Evolutionary conservation across 768 basidiomycete species (phyloP).

Genomic region (Russula abietina): DNA sequence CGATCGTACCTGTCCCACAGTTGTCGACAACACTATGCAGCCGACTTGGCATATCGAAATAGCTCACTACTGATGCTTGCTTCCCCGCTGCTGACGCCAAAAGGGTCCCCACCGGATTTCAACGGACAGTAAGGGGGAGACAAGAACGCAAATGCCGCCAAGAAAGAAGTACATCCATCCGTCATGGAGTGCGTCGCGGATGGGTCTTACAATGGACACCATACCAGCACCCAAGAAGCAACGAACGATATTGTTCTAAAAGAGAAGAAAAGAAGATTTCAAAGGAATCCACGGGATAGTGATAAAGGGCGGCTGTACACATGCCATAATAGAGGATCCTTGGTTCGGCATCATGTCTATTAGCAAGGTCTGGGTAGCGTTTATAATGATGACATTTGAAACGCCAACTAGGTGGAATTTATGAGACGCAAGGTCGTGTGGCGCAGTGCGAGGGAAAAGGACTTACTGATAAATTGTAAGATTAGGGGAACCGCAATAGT

Average conservation of each 20-base stretch:
- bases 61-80: neutral
- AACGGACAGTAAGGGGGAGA: slow-evolving; percentile 46
- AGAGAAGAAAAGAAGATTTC: neutral
- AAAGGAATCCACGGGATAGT: neutral
- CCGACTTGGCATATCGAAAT: neutral
- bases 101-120: slow-evolving; percentile 49
- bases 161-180: slow-evolving; percentile 69
- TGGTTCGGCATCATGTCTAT: slow-evolving; percentile 59
- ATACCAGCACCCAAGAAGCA: slow-evolving; percentile 54
- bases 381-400: slow-evolving; percentile 44
- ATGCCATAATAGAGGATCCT: slow-evolving; percentile 64
- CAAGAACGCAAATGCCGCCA: slow-evolving; percentile 42
- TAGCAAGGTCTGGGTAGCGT: slow-evolving; percentile 52
- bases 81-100: slow-evolving; percentile 38
- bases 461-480: slow-evolving; percentile 38
- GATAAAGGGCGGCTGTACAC: slow-evolving; percentile 41
- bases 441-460: slow-evolving; percentile 1
- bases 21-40: too few species aligned
- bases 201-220: slow-evolving; percentile 58
- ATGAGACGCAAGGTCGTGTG: neutral
- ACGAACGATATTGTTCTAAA: slow-evolving; percentile 65
- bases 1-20: neutral
- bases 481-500: slow-evolving; percentile 50
- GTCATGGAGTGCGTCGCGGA: slow-evolving; percentile 50
- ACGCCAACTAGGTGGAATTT: slow-evolving; percentile 42